Evolutionary conservation across 2,329 filamentous ascomycete species (phyloP).

Genomic region (Periconia sp.): DNA sequence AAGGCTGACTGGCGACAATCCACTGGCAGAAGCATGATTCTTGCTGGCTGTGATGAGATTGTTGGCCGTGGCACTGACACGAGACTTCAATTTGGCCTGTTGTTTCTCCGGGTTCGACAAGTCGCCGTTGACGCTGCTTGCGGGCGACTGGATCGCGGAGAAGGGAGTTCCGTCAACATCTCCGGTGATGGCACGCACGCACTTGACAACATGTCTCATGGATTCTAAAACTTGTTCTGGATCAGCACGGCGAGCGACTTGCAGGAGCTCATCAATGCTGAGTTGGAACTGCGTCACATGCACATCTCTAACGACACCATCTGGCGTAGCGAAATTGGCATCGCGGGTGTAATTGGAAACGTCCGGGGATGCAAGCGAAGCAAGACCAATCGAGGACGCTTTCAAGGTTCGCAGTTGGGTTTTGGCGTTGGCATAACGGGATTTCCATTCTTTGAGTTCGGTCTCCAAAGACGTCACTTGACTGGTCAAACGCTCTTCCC

Average conservation of each 20-base stretch:
- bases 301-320: constrained; percentile 84
- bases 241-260: constrained; percentile 71
- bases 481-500: constrained; percentile 75
- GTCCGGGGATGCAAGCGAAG: constrained; percentile 60
- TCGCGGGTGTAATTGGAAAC: constrained; percentile 68
- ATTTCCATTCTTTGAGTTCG: constrained; percentile 87
- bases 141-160: constrained; percentile 39
- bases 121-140: constrained; percentile 39
- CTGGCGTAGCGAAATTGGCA: constrained; percentile 67
- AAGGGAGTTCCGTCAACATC: constrained; percentile 66
- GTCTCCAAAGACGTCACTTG: constrained; percentile 76
- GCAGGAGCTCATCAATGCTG: constrained; percentile 85
- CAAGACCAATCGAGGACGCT: constrained; percentile 75
- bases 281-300: constrained; percentile 96
- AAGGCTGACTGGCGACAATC: constrained; percentile 88
- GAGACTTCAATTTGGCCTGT: constrained; percentile 71
- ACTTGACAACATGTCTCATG: constrained; percentile 83
- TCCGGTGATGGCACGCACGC: constrained; percentile 80
- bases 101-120: constrained; percentile 47
- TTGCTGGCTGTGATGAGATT: constrained; percentile 93
- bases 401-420: constrained; percentile 82
- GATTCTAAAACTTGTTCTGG: constrained; percentile 76
- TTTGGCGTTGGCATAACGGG: constrained; percentile 83
- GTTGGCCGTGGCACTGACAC: constrained; percentile 91
- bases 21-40: constrained; percentile 80